phyloP scores from a whole-genome alignment of 1,139 yeast species.

The Tardiomyces blankii region DNA sequence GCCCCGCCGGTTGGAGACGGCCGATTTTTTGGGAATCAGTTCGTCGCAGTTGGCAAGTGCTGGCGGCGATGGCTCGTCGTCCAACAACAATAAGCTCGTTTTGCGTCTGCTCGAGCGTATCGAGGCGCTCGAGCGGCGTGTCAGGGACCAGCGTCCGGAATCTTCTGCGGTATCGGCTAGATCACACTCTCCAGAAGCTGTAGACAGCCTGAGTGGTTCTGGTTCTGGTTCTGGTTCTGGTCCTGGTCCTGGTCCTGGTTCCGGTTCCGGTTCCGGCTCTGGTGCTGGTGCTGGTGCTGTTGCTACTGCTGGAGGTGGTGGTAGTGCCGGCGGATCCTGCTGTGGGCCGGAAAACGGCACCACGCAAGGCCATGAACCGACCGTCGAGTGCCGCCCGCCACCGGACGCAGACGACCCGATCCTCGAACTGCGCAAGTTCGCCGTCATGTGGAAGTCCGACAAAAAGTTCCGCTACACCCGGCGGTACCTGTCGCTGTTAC shows the following conservation, averaged over 20 bases:
- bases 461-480: slow-evolving; percentile 39
- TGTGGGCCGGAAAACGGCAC: background rate
- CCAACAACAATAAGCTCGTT: background rate
- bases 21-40: background rate
- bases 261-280: too few relatives aligned
- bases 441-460: slow-evolving; percentile 4
- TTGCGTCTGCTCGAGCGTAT: background rate
- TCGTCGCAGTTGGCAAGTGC: background rate
- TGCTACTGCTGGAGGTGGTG: slow-evolving; percentile 2
- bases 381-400: slow-evolving; percentile 1
- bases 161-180: too few relatives aligned
- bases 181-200: too few relatives aligned
- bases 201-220: background rate
- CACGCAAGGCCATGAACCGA: background rate
- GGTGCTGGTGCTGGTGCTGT: background rate
- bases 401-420: slow-evolving; percentile 1
- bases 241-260: background rate
- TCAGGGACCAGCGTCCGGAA: background rate
- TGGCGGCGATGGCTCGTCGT: background rate
- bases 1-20: background rate
- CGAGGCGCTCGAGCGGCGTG: background rate
- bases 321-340: background rate
- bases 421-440: background rate
- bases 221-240: background rate
- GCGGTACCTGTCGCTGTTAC: slow-evolving; percentile 39